Conservation (phyloP, 2,329 filamentous ascomycete species). For the Penicillium psychrosexuale region DNA sequence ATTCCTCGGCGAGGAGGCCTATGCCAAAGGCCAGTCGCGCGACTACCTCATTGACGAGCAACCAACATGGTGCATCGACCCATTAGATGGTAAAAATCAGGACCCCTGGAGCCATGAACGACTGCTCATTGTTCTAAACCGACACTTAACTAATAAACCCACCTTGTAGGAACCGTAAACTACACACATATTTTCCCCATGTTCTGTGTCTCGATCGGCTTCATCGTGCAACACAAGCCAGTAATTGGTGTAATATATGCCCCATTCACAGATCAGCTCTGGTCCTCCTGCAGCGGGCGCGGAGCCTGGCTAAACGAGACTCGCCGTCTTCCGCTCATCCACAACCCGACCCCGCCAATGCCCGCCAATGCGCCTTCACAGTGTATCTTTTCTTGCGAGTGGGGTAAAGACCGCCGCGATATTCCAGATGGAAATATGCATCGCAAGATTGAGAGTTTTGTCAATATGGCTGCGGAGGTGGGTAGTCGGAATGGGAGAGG, state of each 20-base stretch:
- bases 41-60: conserved; percentile 62
- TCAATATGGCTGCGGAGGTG: conserved; percentile 69
- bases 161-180: conserved; percentile 62
- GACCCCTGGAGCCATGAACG: fast-evolving
- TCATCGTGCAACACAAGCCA: conserved; percentile 59
- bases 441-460: conserved; percentile 69
- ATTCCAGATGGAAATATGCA: conserved; percentile 64
- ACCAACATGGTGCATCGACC: conserved; percentile 75
- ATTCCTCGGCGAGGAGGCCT: conserved; percentile 75
- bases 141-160: background rate
- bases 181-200: conserved; percentile 77
- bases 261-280: conserved; percentile 66
- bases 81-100: conserved; percentile 59
- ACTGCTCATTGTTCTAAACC: background rate
- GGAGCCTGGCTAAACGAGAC: conserved; percentile 69
- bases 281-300: conserved; percentile 62
- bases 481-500: conserved; percentile 62
- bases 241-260: conserved; percentile 70
- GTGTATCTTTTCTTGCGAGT: conserved; percentile 73
- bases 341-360: conserved; percentile 61
- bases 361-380: conserved; percentile 62
- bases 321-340: conserved; percentile 61
- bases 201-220: conserved; percentile 75
- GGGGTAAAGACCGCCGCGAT: conserved; percentile 74
- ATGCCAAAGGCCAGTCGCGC: conserved; percentile 64